phyloP scores from a whole-genome alignment of 805 yeast genomes.

The Naumovozyma dairenensis region DNA sequence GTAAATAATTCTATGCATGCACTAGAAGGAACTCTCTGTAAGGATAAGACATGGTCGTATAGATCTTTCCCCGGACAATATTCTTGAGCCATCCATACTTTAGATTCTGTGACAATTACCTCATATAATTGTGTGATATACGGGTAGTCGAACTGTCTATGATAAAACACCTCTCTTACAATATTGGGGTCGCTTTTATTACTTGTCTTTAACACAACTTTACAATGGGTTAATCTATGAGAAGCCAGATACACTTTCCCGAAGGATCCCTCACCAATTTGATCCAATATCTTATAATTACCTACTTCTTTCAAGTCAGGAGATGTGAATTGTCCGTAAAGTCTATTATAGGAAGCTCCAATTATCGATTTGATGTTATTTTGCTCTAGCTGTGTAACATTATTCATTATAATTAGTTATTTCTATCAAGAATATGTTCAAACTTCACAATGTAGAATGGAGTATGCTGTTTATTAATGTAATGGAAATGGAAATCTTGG shows the following conservation, averaged over 20 bases:
- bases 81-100: constrained; percentile 81
- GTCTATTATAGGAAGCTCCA: constrained; percentile 55
- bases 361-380: constrained; percentile 31
- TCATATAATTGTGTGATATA: constrained; percentile 80
- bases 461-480: too few species aligned
- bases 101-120: constrained; percentile 67
- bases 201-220: constrained; percentile 79
- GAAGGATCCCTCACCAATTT: constrained; percentile 86
- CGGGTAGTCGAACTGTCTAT: constrained; percentile 73
- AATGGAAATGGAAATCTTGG: too few species aligned
- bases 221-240: constrained; percentile 64
- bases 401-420: background rate
- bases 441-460: too few species aligned
- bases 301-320: constrained; percentile 61
- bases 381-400: constrained; percentile 12
- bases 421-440: too few species aligned
- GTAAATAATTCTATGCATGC: constrained; percentile 48
- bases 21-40: constrained; percentile 40
- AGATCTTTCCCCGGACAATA: constrained; percentile 78
- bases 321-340: constrained; percentile 39
- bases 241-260: constrained; percentile 84
- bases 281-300: constrained; percentile 59
- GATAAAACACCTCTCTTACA: constrained; percentile 84
- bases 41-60: constrained; percentile 52
- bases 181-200: constrained; percentile 69